Evolutionary conservation across 129 eudicot genomes (phyloP), one percentile per base, ranked within the genome.

Genomic region (Pseudognaphalium luteoalbum): DNA sequence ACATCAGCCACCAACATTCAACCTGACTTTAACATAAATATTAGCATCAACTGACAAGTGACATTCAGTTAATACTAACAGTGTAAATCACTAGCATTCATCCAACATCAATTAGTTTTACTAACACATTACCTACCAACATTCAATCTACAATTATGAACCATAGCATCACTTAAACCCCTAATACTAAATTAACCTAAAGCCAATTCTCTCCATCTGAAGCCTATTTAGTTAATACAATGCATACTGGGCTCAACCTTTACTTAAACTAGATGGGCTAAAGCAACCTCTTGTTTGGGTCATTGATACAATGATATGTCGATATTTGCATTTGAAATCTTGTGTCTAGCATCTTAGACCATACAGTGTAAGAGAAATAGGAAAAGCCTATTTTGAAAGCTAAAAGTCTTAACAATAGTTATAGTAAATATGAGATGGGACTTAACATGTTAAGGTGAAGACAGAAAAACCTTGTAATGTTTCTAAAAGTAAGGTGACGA

Each of bases 141-240:
- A 28, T 25, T 66, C 58, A 34, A 76, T 35, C 68, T 56, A 58
- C 60, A 68, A 17, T 69, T 39, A 69, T 5, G 39, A 77, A 41
- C 70, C 63, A 56, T 69, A 35, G 20, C 81, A 77, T 21, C 47
- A 39, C 34, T 41, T 32, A 17, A 76, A 51, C 33, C 15, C 29
- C 15, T 22, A 20, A 37, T 11, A 66, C 16, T 69, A 33, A 39
- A 15, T 51, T 56, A 58, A 4, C 61, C 54, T 47, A 59, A 70
- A 21, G 67, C 21, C 65, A 19, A n/a, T 20, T n/a, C 15, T 37
- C 71, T n/a, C 32, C 37, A 41, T 66, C 17, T 34, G 51, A 41
- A 66, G 70, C 29, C 34, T 33, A n/a, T n/a, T 66, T 3, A 30
- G 37, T 30, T 63, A 5, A 29, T 21, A 6, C 16, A 8, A 16